Evolutionary conservation across 768 basidiomycete genomes (phyloP).

Genomic region (Gloeostereum incarnatum): DNA sequence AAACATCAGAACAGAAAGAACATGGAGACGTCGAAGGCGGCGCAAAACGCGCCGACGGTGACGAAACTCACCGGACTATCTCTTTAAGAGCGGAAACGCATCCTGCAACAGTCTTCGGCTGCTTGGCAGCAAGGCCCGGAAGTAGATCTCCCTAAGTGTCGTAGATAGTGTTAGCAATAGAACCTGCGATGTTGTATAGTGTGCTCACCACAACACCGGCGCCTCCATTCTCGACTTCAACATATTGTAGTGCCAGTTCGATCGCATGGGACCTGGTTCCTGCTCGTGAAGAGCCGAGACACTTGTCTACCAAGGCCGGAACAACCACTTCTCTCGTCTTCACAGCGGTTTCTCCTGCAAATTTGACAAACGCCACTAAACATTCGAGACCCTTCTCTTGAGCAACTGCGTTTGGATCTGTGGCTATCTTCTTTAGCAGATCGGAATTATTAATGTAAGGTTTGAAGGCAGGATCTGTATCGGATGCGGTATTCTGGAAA

Average conservation of each 20-base stretch:
- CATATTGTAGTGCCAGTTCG: constrained; percentile 82
- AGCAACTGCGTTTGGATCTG: constrained; percentile 91
- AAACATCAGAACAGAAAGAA: constrained; percentile 6
- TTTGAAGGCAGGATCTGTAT: constrained; percentile 89
- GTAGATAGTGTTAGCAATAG: constrained; percentile 13
- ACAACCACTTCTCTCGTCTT: constrained; percentile 74
- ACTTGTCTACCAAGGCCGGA: constrained; percentile 94
- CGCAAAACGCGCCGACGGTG: constrained; percentile 1
- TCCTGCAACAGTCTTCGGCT: constrained; percentile 88
- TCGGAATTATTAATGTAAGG: constrained; percentile 76
- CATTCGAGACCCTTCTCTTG: constrained; percentile 98
- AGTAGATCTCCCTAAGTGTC: constrained; percentile 63
- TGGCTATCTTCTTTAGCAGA: constrained; percentile 77
- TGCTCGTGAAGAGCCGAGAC: constrained; percentile 82
- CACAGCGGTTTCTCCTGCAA: constrained; percentile 82
- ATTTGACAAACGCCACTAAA: constrained; percentile 77
- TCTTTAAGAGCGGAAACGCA: constrained; percentile 74
- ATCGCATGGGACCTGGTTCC: constrained; percentile 85
- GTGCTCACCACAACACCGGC: constrained; percentile 79
- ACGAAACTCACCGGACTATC: constrained; percentile 66
- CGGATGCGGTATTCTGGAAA: constrained; percentile 84
- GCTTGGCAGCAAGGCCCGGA: constrained; percentile 83
- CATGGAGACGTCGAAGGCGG: not conserved
- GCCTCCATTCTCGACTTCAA: constrained; percentile 87
- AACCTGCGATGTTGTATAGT: too few species aligned